A percentile compares a stretch with the other conserved stretches of the same genome.
Evolutionary conservation across 2,329 filamentous ascomycete genomes (phyloP).

Genomic region (Monosporascus cannonballus): DNA sequence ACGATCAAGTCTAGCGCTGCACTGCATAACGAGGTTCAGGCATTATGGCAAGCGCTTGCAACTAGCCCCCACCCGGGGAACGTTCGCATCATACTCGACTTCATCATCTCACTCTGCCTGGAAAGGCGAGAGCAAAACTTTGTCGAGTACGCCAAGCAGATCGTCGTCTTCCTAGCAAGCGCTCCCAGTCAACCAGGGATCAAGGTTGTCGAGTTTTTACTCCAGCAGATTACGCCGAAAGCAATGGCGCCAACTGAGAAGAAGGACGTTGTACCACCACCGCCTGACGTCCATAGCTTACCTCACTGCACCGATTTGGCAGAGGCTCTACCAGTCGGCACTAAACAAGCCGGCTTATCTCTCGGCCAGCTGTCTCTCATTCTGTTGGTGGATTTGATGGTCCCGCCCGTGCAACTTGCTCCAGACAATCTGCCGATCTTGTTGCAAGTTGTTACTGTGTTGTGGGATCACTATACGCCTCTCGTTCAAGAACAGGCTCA

Average conservation of each 20-base stretch:
- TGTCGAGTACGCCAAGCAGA: conserved; percentile 95
- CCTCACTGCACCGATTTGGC: conserved; percentile 87
- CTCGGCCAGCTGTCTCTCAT: conserved; percentile 91
- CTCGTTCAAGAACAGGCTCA: conserved; percentile 94
- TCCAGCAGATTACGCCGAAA: conserved; percentile 86
- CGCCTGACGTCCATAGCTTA: conserved; percentile 66
- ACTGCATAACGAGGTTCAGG: conserved; percentile 94
- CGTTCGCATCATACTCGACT: conserved; percentile 89
- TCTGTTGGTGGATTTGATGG: conserved; percentile 90
- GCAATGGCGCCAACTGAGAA: conserved; percentile 96
- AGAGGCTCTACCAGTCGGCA: conserved; percentile 74
- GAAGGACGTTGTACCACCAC: conserved; percentile 59
- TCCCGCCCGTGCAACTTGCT: conserved; percentile 76
- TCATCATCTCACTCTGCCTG: conserved; percentile 89
- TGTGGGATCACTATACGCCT: conserved; percentile 96
- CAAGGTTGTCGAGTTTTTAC: conserved; percentile 88
- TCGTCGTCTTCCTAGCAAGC: conserved; percentile 91
- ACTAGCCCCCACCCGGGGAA: conserved; percentile 91
- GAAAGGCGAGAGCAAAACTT: conserved; percentile 97
- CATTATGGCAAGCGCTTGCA: conserved; percentile 91
- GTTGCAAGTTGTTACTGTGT: conserved; percentile 82
- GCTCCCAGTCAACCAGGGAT: conserved; percentile 67
- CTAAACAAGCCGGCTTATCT: conserved; percentile 88
- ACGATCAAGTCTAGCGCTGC: conserved; percentile 86
- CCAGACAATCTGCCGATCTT: conserved; percentile 78